Base-by-base conservation (phyloP, 306 rosid species). In the Rosa chinensis region DNA sequence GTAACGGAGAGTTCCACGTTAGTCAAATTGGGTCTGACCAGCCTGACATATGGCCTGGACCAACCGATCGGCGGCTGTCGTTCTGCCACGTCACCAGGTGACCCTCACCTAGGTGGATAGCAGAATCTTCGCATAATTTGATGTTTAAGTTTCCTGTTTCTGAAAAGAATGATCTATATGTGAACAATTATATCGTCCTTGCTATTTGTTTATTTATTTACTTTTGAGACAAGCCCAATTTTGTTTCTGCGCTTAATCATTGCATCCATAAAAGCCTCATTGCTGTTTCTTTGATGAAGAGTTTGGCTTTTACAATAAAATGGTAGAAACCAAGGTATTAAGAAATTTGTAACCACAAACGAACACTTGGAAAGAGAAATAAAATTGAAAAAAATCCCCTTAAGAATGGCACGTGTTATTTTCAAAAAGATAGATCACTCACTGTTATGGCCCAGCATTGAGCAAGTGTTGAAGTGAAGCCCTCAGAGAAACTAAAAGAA, bases 371-470 rank as follows among this genome's bases (percentile, higher is more conserved):
- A 71, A 77, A 71, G 39, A 70, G 16, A 48, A 11, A 28, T 13
- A n/a, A 18, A 23, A 28, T 4, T 5, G 7, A n/a, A 43, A n/a
- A 23, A 42, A 43, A 17, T 25, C 9, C 32, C 77, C 45, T 25
- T 49, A 20, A 40, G 53, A 78, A 63, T 52, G 64, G 78, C 40
- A 77, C 79, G 74, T 12, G 66, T 76, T 50, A 72, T 16, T 80
- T 71, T 72, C 40, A 78, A 52, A 74, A 52, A 64, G 21, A 73
- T 61, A 75, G 42, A 66, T 39, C 77, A 86, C 99, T 87, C 75
- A 94, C 99, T 5, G 85, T 58, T 59, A 72, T 85, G 76, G 75
- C 86, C 99, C 99, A 95, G 74, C 93, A 92, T 63, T 84, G 82
- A 50, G 82, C 79, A 28, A 95, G 92, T 61, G 92, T 64, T 32